Base-by-base conservation (phyloP, 2,329 filamentous ascomycete genomes). In the Sporothrix brasiliensis region DNA sequence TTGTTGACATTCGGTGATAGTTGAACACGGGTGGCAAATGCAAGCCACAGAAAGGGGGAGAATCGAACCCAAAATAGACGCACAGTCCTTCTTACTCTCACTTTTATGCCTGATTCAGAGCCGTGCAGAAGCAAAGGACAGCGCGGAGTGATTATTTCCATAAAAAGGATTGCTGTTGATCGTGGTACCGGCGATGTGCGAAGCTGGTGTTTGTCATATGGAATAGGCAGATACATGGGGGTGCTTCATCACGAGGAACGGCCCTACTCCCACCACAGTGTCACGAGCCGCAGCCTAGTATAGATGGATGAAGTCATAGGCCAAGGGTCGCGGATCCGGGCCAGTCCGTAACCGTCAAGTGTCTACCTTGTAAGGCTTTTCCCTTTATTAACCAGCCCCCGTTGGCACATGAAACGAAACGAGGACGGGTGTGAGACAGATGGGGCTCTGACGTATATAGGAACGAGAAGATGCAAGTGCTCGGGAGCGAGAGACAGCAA, bases 171-270 rank as follows among this genome's bases (percentile, higher is more conserved):
- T 24, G 56, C 19, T 44, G 56, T 41, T n/a, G 4, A 30, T 41
- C 44, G 56, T 44, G 34, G 24, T 21, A n/a, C 24, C 21, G 50
- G 50, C 9, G 50, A 53, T 53, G 50, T 53, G 50, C 34, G 56
- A 61, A 30, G 34, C 9, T 61, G n/a, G 19, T 61, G 34, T 44
- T 61, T n/a, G 34, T 61, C 24, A 61, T 61, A 61, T 24, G 34
- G 11, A 61, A 44, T 61, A 61, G 56, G 56, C n/a, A 61, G 56
- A 61, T 44, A 44, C 44, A 61, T 34, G 34, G 56, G 56, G 56
- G 6, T 9, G n/a, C n/a, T n/a, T n/a, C 56, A 61, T 61, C 34
- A 61, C 56, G 56, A 44, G 56, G 56, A 11, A 44, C 11, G 19
- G 19, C 56, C 34, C 56, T 61, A 44, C 34, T 24, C 19, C 56